A percentile compares a stretch with the other conserved stretches of the same genome.
Evolutionary conservation across 495 filamentous ascomycete genomes (phyloP).

Genomic region (Aspergillus olivimuriae): DNA sequence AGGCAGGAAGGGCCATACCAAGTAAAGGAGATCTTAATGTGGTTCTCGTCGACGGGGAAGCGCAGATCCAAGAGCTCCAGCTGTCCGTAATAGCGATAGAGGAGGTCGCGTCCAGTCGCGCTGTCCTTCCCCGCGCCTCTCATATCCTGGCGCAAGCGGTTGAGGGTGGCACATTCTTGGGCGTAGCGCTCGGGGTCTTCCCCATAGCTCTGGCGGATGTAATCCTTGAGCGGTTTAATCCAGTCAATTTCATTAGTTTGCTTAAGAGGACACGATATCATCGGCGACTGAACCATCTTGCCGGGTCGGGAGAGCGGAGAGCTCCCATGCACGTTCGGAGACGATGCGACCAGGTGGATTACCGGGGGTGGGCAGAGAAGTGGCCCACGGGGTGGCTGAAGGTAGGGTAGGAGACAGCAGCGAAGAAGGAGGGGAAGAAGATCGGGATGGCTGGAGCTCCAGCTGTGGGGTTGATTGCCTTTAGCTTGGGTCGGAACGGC

Average conservation of each 20-base stretch:
- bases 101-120: constrained; percentile 82
- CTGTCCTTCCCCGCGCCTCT: constrained; percentile 95
- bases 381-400: neutral
- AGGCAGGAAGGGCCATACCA: constrained; percentile 54
- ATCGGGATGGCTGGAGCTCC: constrained; percentile 4
- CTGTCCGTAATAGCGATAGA: constrained; percentile 98
- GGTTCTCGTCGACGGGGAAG: constrained; percentile 96
- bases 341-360: neutral
- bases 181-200: constrained; percentile 93
- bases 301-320: constrained; percentile 26
- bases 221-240: constrained; percentile 85
- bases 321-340: constrained; percentile 34
- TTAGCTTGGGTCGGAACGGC: no score
- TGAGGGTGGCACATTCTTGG: constrained; percentile 92
- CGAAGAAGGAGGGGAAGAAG: neutral
- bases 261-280: constrained; percentile 91
- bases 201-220: constrained; percentile 89
- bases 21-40: constrained; percentile 97
- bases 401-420: neutral
- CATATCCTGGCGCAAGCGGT: constrained; percentile 98
- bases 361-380: neutral
- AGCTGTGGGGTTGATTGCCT: constrained; percentile 4
- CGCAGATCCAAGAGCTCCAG: constrained; percentile 88
- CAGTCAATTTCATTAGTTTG: constrained; percentile 99
- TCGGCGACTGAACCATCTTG: constrained; percentile 74